Conservation (phyloP, 495 filamentous ascomycete species). For the Evansstolkia leycettana region DNA sequence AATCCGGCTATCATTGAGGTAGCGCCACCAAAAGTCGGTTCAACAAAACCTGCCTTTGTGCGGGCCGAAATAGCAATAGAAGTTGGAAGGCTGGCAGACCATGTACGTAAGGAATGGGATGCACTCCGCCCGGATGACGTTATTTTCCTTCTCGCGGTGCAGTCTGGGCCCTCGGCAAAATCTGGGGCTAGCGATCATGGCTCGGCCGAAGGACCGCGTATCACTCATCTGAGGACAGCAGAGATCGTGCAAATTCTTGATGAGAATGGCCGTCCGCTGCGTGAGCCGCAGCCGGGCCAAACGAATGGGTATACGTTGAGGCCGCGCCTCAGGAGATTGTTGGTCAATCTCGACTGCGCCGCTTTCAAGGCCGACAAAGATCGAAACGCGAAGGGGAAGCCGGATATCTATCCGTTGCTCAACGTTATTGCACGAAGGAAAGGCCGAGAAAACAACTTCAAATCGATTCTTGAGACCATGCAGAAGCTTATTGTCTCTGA, state of each 20-base stretch:
- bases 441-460: conserved; percentile 95
- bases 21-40: conserved; percentile 72
- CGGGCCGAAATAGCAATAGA: conserved; percentile 84
- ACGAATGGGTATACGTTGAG: conserved; percentile 40
- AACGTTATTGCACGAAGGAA: conserved; percentile 79
- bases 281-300: conserved; percentile 41
- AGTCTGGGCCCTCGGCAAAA: conserved; percentile 31
- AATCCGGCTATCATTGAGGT: conserved; percentile 85
- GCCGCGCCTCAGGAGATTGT: conserved; percentile 50
- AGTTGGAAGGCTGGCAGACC: conserved; percentile 60
- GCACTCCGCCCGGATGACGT: conserved; percentile 78
- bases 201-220: conserved; percentile 40
- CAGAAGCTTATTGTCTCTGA: conserved; percentile 75
- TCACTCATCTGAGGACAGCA: conserved; percentile 67
- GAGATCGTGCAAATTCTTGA: conserved; percentile 83
- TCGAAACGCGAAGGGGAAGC: conserved; percentile 45
- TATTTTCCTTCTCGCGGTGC: conserved; percentile 71
- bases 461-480: conserved; percentile 83
- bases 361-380: conserved; percentile 73
- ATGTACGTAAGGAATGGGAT: conserved; percentile 82
- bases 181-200: conserved; percentile 41
- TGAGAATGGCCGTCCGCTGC: conserved; percentile 67
- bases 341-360: conserved; percentile 69
- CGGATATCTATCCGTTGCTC: conserved; percentile 71
- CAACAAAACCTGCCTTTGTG: conserved; percentile 72